Evolutionary conservation across 768 basidiomycete species (phyloP), one percentile per base, ranked within the genome.

Genomic region (Boletus reticuloceps): DNA sequence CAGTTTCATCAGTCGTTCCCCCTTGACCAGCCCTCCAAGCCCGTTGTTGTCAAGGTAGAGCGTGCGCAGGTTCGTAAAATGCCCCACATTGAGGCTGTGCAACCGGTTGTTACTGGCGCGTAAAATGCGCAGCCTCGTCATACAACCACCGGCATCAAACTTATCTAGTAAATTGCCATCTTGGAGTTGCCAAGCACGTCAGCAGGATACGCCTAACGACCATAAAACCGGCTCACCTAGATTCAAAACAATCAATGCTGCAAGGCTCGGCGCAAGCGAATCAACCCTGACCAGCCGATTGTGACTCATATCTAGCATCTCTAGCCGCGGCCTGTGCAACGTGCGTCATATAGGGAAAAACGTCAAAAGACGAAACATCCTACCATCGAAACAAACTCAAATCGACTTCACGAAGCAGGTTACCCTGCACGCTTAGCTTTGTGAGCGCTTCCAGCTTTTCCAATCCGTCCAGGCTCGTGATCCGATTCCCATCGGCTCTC

Each of bases 11-110:
- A 91, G 73, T 16, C 81, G 77, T 57, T 82, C 78, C 64, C 82
- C 74, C 69, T 82, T 82, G 44, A 64, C 70, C 47, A 89, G 68
- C 45, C 74, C 66, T 32, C 69, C 73, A 32, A 91, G 76, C 39
- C 71, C 70, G 68, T 97, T 96, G 70, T 87, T 86, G 77, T 99
- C 97, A 71, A 90, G 84, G 70, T 97, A 98, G 14, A 99, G 82
- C 67, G 91, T 96, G 60, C 94, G 84, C 64, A 98, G 73, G 69
- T 84, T 86, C 3, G 82, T 75, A 67, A 90, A 82, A 36, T 77
- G 72, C 34, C 78, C 78, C 60, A 81, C 79, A 64, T 92, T 79
- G 53, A 99, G 77, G 54, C 74, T 69, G 48, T 78, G 72, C 60
- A 99, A 72, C 38, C 83, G 79, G 74, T 99, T 99, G 66, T 84